phyloP scores from a whole-genome alignment of 495 filamentous ascomycete species.

The Xylaria castorea region DNA sequence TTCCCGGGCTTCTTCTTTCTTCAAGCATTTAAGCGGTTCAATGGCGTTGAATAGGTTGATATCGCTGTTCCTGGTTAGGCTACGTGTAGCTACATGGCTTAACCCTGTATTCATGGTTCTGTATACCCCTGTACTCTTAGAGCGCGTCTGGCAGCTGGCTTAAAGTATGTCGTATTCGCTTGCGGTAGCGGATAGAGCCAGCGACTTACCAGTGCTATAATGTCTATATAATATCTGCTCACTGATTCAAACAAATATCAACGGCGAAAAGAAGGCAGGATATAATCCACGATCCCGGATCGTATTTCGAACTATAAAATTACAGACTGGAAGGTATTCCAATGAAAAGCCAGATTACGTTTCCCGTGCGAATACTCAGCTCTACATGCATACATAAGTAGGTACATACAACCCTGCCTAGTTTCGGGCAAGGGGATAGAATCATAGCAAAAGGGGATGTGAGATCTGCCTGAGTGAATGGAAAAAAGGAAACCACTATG shows the following conservation, averaged over 20 bases:
- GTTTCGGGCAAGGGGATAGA: not conserved
- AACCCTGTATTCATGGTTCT: not conserved
- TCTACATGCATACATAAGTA: slow-evolving; percentile 5
- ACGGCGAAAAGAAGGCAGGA: too few species aligned
- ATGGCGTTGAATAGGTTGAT: not conserved
- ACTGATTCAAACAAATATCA: too few species aligned
- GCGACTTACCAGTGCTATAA: not conserved
- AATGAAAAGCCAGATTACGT: too few species aligned
- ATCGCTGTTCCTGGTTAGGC: not conserved
- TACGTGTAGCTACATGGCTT: not conserved
- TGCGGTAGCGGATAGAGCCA: not conserved
- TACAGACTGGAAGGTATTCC: too few species aligned
- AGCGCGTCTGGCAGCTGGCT: not conserved
- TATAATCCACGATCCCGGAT: too few species aligned
- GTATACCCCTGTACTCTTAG: slow-evolving; percentile 17
- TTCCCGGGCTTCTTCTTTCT: not conserved
- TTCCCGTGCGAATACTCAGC: too few species aligned
- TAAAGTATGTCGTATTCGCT: not conserved
- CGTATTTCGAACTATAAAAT: too few species aligned
- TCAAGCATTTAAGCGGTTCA: not conserved
- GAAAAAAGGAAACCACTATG: not conserved
- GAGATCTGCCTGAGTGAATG: not conserved
- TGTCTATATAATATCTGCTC: not conserved
- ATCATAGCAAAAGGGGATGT: not conserved
- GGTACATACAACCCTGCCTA: not conserved